phyloP scores from a whole-genome alignment of 352 stramenopile genomes.

The Phytophthora meadii region DNA sequence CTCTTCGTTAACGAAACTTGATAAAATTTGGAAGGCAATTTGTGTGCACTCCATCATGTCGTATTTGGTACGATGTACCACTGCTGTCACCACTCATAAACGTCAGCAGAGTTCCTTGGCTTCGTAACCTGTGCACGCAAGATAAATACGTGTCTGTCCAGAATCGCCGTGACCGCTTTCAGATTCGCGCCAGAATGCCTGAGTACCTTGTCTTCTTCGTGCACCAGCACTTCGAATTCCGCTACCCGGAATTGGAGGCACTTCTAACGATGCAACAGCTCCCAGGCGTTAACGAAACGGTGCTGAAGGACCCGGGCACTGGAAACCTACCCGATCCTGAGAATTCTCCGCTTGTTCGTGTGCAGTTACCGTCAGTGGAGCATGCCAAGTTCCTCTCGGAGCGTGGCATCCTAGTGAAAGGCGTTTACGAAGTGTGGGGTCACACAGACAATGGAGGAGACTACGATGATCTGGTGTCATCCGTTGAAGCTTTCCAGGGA shows the following conservation, averaged over 20 bases:
- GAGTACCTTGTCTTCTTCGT: constrained; percentile 88
- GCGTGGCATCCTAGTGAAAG: constrained; percentile 84
- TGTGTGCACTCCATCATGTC: neutral
- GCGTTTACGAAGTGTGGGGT: constrained; percentile 84
- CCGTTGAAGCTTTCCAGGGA: constrained; percentile 44
- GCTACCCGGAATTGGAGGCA: constrained; percentile 82
- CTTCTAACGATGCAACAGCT: constrained; percentile 73
- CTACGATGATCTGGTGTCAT: constrained; percentile 62
- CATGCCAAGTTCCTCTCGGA: constrained; percentile 82
- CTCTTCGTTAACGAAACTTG: too few species aligned
- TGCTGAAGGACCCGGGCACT: constrained; percentile 36
- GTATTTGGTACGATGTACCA: constrained; percentile 20
- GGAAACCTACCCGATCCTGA: constrained; percentile 51
- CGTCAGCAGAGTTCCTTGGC: too few species aligned
- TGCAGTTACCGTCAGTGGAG: constrained; percentile 60
- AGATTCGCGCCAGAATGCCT: constrained; percentile 42
- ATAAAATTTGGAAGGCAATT: constrained; percentile 11
- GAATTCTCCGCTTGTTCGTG: constrained; percentile 66
- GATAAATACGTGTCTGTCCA: neutral
- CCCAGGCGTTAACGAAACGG: constrained; percentile 36
- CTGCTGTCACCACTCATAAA: constrained; percentile 19
- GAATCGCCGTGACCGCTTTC: neutral
- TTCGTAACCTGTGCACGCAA: too few species aligned
- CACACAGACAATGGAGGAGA: constrained; percentile 30
- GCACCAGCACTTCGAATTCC: constrained; percentile 85